Conservation (phyloP, 495 filamentous ascomycete genomes). For the Aspergillus baeticus region DNA sequence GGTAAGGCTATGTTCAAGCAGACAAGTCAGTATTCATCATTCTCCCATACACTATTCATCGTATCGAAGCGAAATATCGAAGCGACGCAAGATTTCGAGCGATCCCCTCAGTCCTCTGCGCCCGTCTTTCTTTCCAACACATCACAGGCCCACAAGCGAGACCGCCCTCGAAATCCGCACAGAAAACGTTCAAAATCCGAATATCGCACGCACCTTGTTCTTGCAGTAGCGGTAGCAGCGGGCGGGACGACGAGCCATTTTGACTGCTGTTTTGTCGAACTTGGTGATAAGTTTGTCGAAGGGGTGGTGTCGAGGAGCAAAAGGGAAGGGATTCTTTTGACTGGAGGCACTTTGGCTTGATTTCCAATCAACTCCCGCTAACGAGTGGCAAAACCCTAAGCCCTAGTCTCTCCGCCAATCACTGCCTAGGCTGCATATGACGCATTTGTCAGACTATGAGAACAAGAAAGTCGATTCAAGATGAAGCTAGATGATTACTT, state of each 20-base stretch:
- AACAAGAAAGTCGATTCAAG: neutral
- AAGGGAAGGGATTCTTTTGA: constrained; percentile 33
- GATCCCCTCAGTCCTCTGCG: neutral
- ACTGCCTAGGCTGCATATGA: constrained; percentile 10
- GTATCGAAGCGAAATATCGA: neutral
- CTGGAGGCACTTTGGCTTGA: constrained; percentile 42
- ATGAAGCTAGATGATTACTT: neutral
- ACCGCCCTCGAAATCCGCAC: constrained; percentile 31
- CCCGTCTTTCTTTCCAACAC: neutral
- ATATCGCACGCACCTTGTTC: constrained; percentile 82
- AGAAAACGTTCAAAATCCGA: constrained; percentile 21
- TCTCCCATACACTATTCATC: neutral
- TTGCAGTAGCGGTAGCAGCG: constrained; percentile 99
- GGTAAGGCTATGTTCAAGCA: constrained; percentile 71
- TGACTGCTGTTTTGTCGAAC: constrained; percentile 61
- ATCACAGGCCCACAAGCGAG: constrained; percentile 34
- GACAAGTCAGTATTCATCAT: neutral
- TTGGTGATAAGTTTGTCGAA: constrained; percentile 37
- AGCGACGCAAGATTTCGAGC: neutral
- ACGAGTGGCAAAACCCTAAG: constrained; percentile 49
- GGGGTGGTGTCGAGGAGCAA: constrained; percentile 37
- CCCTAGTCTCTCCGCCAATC: constrained; percentile 40
- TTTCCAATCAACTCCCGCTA: constrained; percentile 49
- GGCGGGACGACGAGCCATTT: constrained; percentile 97
- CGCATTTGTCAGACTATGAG: constrained; percentile 22